Percentiles rank a stretch among this genome's conserved stretches.
Conservation (phyloP, 441 rosid species). For the Croton laevigatus region DNA sequence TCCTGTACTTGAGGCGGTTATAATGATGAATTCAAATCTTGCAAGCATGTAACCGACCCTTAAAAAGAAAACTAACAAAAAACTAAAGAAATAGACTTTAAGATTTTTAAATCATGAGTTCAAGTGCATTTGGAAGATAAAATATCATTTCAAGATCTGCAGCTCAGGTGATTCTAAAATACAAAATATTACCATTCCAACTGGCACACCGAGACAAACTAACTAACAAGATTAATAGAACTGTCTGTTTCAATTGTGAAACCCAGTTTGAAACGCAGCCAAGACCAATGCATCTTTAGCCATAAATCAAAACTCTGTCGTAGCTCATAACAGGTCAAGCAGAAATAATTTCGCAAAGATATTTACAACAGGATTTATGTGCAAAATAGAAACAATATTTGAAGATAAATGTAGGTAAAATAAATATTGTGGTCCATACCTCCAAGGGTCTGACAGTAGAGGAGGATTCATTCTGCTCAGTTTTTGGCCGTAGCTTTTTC, state of each 20-base stretch:
- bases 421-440: conserved; percentile 28
- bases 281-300: neutral
- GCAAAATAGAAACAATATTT: neutral
- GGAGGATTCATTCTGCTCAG: conserved; percentile 30
- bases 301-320: neutral
- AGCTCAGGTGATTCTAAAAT: neutral
- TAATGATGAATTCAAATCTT: neutral
- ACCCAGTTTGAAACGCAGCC: neutral
- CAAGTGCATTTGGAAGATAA: neutral
- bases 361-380: neutral
- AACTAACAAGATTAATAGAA: neutral
- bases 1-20: conserved; percentile 26
- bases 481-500: conserved; percentile 55
- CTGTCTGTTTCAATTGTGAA: neutral
- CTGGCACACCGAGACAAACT: neutral
- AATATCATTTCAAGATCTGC: neutral
- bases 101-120: too few relatives aligned
- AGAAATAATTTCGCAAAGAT: neutral
- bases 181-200: neutral
- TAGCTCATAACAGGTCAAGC: neutral
- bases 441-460: conserved; percentile 19
- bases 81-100: too few relatives aligned
- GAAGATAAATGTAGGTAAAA: neutral
- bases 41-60: neutral
- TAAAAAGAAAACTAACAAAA: too few relatives aligned